Evolutionary conservation across 257 asterid species (phyloP).

Genomic region (Verbascum thapsus): DNA sequence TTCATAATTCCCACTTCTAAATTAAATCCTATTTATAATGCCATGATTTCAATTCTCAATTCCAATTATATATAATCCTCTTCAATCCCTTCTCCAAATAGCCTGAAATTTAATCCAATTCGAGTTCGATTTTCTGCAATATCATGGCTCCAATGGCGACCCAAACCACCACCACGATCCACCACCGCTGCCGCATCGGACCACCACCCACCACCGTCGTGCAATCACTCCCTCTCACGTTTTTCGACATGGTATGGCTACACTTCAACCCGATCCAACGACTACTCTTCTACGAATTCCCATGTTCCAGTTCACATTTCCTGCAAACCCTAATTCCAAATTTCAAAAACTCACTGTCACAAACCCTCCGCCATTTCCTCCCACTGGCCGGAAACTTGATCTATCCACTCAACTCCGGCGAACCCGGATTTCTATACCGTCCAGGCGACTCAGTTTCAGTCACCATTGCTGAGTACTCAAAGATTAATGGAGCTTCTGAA

Average conservation of each 20-base stretch:
- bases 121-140: too few relatives aligned
- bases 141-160: background rate
- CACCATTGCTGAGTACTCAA: slow-evolving; percentile 44
- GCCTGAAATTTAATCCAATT: too few relatives aligned
- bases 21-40: too few relatives aligned
- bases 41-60: too few relatives aligned
- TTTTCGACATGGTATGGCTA: slow-evolving; percentile 30
- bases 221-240: slow-evolving; percentile 20
- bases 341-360: slow-evolving; percentile 31
- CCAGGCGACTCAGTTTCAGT: slow-evolving; percentile 45
- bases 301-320: slow-evolving; percentile 30
- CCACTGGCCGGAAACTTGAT: slow-evolving; percentile 53
- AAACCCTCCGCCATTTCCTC: slow-evolving; percentile 32
- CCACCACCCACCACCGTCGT: background rate
- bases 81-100: too few relatives aligned
- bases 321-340: slow-evolving; percentile 28
- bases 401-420: slow-evolving; percentile 28
- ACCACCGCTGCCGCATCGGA: slow-evolving; percentile 6
- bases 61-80: too few relatives aligned
- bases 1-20: too few relatives aligned
- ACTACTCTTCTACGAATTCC: slow-evolving; percentile 34
- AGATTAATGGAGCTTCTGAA: background rate
- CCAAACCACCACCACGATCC: background rate
- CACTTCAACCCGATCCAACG: slow-evolving; percentile 20
- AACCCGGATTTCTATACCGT: slow-evolving; percentile 34